phyloP scores from a whole-genome alignment of 202 grass and related monocot species.

The Saccharum hybrid region DNA sequence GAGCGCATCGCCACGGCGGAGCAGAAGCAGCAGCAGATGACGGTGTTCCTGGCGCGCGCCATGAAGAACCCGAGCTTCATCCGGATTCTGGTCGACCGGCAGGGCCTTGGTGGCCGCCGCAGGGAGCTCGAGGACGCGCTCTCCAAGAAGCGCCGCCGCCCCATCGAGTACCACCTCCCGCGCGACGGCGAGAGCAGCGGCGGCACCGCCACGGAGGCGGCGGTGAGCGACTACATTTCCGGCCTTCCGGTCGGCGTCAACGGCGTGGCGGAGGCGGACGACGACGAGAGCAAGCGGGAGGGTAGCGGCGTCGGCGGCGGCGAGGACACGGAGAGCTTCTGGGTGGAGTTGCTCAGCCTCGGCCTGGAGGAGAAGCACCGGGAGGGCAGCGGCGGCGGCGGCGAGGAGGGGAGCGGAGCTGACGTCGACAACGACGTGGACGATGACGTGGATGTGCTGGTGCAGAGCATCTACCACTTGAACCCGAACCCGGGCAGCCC shows the following conservation, averaged over 20 bases:
- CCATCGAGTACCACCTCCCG: slow-evolving; percentile 58
- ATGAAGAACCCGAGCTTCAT: slow-evolving; percentile 58
- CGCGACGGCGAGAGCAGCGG: slow-evolving; percentile 12
- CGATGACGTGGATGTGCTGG: slow-evolving; percentile 51
- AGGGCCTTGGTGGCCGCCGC: slow-evolving; percentile 29
- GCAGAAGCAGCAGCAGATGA: slow-evolving; percentile 71
- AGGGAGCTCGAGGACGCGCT: slow-evolving; percentile 74
- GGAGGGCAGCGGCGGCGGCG: slow-evolving; percentile 6
- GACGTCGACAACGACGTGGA: slow-evolving; percentile 51
- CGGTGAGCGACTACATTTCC: not conserved
- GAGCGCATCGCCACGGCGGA: slow-evolving; percentile 48
- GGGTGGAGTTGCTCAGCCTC: slow-evolving; percentile 61
- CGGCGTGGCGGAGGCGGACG: slow-evolving; percentile 3
- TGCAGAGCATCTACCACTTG: slow-evolving; percentile 61
- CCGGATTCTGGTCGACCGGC: slow-evolving; percentile 43
- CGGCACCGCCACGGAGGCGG: not conserved
- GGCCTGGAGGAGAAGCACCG: slow-evolving; percentile 47
- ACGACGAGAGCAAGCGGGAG: not conserved
- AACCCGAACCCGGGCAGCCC: slow-evolving; percentile 9
- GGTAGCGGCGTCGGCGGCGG: not conserved
- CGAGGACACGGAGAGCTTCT: slow-evolving; percentile 63
- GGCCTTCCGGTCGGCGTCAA: slow-evolving; percentile 17
- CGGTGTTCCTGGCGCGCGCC: slow-evolving; percentile 57
- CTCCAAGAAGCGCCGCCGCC: slow-evolving; percentile 74
- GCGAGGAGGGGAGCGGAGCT: slow-evolving; percentile 27